Evolutionary conservation across 768 basidiomycete species (phyloP), one percentile per base, ranked within the genome.

Genomic region (Agaricus subrufescens): DNA sequence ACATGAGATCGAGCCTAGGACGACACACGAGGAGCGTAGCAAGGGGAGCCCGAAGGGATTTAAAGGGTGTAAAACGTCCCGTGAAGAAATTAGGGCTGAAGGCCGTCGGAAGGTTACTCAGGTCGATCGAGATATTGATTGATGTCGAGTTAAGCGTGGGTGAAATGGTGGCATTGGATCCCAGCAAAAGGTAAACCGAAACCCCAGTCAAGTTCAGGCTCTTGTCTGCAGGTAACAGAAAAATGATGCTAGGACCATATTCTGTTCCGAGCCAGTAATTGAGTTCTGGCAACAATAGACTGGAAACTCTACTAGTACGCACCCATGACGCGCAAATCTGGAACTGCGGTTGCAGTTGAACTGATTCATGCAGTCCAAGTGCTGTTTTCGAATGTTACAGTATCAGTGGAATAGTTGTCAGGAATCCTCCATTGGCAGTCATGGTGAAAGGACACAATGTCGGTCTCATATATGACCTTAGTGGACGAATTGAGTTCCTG

Each of bases 371-470:
- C 45, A 8, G n/a, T 10, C 53, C 53, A 54, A n/a, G 45, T 29
- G n/a, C 39, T 19, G 4, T 38, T 31, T 6, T 26, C 34, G 14
- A 54, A 8, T 8, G n/a, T 19, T 11, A 54, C 14, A 3, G n/a
- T 27, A 9, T 39, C 15, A 5, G 14, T 19, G n/a, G 23, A 26
- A n/a, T 34, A 15, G 43, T 19, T 26, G 10, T 31, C 43, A 11
- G 53, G 53, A 4, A 37, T 37, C 30, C 39, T 44, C 53, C 53
- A 54, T 10, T 46, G 45, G n/a, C 53, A 54, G 7, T 44, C 14
- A 37, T 54, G 29, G 26, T 54, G 31, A 14, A 54, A 54, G 12
- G 7, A 19, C 2, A 46, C 45, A 12, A 54, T 23, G 19, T 54
- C 53, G 6, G 53, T 26, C 25, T 39, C n/a, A 27, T 54, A 46